Base-by-base conservation (phyloP, 148 eudicot genomes). In the Arctostaphylos glauca region DNA sequence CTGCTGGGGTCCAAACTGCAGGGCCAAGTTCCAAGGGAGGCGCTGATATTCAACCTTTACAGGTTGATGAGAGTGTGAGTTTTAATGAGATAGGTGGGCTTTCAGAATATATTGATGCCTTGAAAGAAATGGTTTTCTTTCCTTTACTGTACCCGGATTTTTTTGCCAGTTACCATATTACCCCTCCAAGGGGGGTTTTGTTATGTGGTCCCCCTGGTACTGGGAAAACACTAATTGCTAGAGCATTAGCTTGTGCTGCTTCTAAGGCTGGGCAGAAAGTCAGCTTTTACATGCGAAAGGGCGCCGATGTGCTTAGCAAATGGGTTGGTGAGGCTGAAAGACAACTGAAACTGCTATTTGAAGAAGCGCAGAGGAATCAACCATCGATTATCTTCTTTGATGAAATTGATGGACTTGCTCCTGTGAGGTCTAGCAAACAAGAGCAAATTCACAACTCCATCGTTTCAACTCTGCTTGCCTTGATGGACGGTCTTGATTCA, bases 291-390 rank as follows among this genome's bases (percentile, higher is more conserved):
- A 97, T 97, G 99, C 92, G 99, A 14, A 97, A 94, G 83, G 99
- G 99, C 85, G 99, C 99, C 84, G 99, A 97, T 86, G 99, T 97
- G 86, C 94, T 97, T 83, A 97, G 99, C 91, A 97, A 97, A 88
- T 97, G 99, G 99, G 99, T 97, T 74, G 99, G 99, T 49, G 99
- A 97, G 88, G 99, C 99, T 74, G 99, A 97, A 83, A 88, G 99
- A 75, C 99, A 97, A 76, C 85, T 97, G 84, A 97, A 94, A 78
- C 87, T 97, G 83, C 92, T 97, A 47, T 97, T 97, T 82, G 99
- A 97, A 85, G 99, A 97, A 88, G 99, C 99, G 62, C 99, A 97
- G 81, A 94, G 87, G 81, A 97, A 97, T 85, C 99, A 97, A 84
- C 99, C 99, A 68, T 94, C 99, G 44, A 97, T 97, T 59, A 97